phyloP scores from a whole-genome alignment of 345 rosid genomes.

The Brassica juncea region DNA sequence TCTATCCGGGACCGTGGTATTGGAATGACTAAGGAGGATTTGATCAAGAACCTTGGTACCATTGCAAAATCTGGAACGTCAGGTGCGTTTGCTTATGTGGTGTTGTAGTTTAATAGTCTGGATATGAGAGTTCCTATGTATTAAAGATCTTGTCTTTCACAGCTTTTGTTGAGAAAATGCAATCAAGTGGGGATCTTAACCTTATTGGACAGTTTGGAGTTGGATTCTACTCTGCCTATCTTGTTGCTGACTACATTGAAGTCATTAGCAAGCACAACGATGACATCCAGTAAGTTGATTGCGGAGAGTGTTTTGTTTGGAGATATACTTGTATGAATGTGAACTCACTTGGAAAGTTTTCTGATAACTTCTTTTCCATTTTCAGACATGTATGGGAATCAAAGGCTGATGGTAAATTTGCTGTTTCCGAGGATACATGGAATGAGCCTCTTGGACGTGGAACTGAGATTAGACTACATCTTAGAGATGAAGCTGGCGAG shows the following conservation, averaged over 20 bases:
- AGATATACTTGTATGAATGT: slow-evolving; percentile 6
- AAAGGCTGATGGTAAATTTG: slow-evolving; percentile 97
- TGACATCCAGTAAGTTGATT: slow-evolving; percentile 73
- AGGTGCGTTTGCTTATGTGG: slow-evolving; percentile 47
- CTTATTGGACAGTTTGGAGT: slow-evolving; percentile 99
- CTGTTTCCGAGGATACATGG: slow-evolving; percentile 98
- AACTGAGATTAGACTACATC: slow-evolving; percentile 93
- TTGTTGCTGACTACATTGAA: slow-evolving; percentile 96
- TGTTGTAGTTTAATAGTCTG: neutral
- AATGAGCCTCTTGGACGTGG: slow-evolving; percentile 96
- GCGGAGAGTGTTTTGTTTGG: neutral
- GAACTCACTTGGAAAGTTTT: slow-evolving; percentile 7
- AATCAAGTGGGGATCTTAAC: slow-evolving; percentile 90
- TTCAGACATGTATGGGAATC: slow-evolving; percentile 96
- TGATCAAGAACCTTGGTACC: slow-evolving; percentile 96
- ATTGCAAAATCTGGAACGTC: slow-evolving; percentile 99
- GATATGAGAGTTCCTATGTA: neutral
- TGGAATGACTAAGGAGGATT: slow-evolving; percentile 98
- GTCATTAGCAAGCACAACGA: slow-evolving; percentile 96
- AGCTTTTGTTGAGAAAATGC: slow-evolving; percentile 99
- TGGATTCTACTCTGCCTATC: slow-evolving; percentile 97
- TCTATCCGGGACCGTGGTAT: slow-evolving; percentile 94
- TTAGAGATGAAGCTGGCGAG: slow-evolving; percentile 96
- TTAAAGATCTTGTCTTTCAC: slow-evolving; percentile 22
- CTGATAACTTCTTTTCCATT: slow-evolving; percentile 22